Evolutionary conservation across 2,329 filamentous ascomycete species (phyloP).

Genomic region (Fusarium pilosicola): DNA sequence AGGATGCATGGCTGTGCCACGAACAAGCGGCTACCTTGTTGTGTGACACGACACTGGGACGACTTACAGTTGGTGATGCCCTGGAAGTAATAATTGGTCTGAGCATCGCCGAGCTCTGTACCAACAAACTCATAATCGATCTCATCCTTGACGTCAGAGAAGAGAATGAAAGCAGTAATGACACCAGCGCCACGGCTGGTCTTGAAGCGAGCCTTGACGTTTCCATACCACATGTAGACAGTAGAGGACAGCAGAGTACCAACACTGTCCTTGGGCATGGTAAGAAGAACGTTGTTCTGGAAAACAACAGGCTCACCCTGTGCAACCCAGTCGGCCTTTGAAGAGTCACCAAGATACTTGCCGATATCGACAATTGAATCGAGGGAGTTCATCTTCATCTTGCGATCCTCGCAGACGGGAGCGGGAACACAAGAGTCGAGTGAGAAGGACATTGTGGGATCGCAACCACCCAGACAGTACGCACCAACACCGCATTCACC

Average conservation of each 20-base stretch:
- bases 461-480: constrained; percentile 95
- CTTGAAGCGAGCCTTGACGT: constrained; percentile 85
- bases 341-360: constrained; percentile 87
- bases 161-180: constrained; percentile 95
- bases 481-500: constrained; percentile 92
- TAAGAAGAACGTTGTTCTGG: constrained; percentile 79
- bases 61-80: constrained; percentile 87
- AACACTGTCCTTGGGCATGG: constrained; percentile 86
- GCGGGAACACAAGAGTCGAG: constrained; percentile 87
- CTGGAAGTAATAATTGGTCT: constrained; percentile 98
- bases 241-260: constrained; percentile 88
- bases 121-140: constrained; percentile 98
- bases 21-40: constrained; percentile 4
- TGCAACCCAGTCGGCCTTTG: constrained; percentile 85
- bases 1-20: background rate
- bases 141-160: constrained; percentile 96
- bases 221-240: constrained; percentile 97
- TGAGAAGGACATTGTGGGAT: constrained; percentile 83
- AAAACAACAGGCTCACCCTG: constrained; percentile 78
- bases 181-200: constrained; percentile 87
- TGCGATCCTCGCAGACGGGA: constrained; percentile 81
- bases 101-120: constrained; percentile 76
- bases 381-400: constrained; percentile 78
- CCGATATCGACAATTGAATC: constrained; percentile 75
- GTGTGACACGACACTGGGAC: background rate